Conservation (phyloP, 169 alveolate species). For the Perkinsus marinus region DNA sequence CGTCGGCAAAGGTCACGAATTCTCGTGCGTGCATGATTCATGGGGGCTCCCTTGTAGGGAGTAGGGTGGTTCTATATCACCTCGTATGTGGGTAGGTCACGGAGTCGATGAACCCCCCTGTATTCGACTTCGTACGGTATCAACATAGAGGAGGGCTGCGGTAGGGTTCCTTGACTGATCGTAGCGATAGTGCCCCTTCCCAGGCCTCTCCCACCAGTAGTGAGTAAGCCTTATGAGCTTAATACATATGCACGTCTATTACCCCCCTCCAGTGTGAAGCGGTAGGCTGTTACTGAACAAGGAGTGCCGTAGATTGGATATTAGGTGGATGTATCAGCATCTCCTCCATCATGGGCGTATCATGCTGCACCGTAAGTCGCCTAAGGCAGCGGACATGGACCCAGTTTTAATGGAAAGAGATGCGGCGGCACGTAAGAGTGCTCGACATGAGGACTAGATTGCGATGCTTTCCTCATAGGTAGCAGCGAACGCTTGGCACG, state of each 20-base stretch:
- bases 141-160: conserved; percentile 12
- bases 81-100: background rate
- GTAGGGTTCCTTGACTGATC: background rate
- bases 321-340: background rate
- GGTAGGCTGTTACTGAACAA: background rate
- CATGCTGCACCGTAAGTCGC: background rate
- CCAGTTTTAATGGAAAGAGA: background rate
- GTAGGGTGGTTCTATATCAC: too few relatives aligned
- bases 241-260: background rate
- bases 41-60: too few relatives aligned
- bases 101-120: conserved; percentile 9
- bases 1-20: too few relatives aligned
- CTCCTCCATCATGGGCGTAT: background rate
- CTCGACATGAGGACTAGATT: background rate
- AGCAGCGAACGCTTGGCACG: background rate
- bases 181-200: background rate
- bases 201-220: background rate
- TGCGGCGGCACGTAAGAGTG: background rate
- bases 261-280: background rate
- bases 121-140: conserved; percentile 25
- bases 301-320: background rate
- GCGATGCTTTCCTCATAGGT: background rate
- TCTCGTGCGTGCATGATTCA: too few relatives aligned
- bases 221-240: background rate
- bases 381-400: background rate